Percentiles rank a stretch among this genome's conserved stretches.
Conservation (phyloP, 371 early-diverging fungal species). For the Mucor lusitanicus region DNA sequence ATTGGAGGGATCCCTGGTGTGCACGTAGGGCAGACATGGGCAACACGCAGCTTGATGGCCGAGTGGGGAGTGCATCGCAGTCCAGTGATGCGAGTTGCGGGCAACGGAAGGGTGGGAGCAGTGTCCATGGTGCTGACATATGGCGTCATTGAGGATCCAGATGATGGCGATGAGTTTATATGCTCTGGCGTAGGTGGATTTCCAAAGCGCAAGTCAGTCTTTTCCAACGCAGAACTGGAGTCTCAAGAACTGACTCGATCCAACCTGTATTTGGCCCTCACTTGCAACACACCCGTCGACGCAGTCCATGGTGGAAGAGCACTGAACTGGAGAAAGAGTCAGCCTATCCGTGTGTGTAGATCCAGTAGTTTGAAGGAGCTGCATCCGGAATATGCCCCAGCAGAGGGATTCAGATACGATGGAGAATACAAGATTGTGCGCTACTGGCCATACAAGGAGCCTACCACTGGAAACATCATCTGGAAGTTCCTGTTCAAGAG, state of each 20-base stretch:
- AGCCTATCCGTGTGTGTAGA: conserved; percentile 62
- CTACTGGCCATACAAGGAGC: conserved; percentile 58
- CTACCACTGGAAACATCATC: conserved; percentile 25
- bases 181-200: conserved; percentile 64
- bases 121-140: conserved; percentile 57
- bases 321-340: conserved; percentile 56
- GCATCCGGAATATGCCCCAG: conserved; percentile 47
- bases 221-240: not conserved
- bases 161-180: conserved; percentile 57
- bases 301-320: conserved; percentile 45
- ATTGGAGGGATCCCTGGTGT: conserved; percentile 65
- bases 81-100: conserved; percentile 53
- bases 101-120: conserved; percentile 43
- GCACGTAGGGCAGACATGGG: conserved; percentile 59
- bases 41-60: conserved; percentile 36
- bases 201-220: conserved; percentile 24
- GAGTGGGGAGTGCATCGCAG: conserved; percentile 63
- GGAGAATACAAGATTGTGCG: conserved; percentile 66
- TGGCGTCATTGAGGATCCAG: conserved; percentile 57
- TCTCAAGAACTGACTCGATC: conserved; percentile 50
- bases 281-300: conserved; percentile 55
- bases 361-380: conserved; percentile 27
- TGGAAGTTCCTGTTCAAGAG: conserved; percentile 64
- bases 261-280: conserved; percentile 59
- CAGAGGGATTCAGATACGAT: conserved; percentile 63